Evolutionary conservation across 768 basidiomycete genomes (phyloP).

Genomic region (Suillus subluteus): DNA sequence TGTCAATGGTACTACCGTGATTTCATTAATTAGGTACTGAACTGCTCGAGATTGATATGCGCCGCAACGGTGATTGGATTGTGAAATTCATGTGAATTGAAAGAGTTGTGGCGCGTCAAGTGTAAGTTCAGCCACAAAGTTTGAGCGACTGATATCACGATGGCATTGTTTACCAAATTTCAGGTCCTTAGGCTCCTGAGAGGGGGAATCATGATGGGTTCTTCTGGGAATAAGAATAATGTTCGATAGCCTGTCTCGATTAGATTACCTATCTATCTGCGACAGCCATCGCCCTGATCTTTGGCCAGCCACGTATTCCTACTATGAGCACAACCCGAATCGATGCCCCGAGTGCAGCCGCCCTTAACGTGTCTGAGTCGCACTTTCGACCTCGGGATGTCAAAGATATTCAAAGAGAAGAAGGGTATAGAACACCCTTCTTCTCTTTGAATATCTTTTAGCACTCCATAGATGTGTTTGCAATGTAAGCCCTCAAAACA

Average conservation of each 20-base stretch:
- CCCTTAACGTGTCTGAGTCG: not conserved
- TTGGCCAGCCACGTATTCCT: not conserved
- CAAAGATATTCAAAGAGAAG: not conserved
- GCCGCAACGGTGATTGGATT: not conserved
- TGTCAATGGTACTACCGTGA: not conserved
- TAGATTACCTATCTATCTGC: not conserved
- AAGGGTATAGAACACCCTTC: not conserved
- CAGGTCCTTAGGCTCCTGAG: not conserved
- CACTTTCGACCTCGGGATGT: not conserved
- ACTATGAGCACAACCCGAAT: too few species aligned
- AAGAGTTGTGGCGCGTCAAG: not conserved
- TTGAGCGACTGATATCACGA: not conserved
- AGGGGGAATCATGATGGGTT: not conserved
- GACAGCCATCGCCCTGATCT: not conserved
- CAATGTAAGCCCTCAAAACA: not conserved
- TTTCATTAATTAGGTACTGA: not conserved
- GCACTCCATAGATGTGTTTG: not conserved
- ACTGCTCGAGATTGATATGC: not conserved
- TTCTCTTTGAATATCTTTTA: too few species aligned
- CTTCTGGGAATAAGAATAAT: not conserved
- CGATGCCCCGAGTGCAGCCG: too few species aligned
- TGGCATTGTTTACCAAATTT: not conserved
- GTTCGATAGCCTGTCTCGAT: not conserved
- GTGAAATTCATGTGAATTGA: not conserved
- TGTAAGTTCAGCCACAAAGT: not conserved